Conservation (phyloP, 225 moss, liverwort and hornwort genomes). For the Pseudisothecium myosuroides region DNA sequence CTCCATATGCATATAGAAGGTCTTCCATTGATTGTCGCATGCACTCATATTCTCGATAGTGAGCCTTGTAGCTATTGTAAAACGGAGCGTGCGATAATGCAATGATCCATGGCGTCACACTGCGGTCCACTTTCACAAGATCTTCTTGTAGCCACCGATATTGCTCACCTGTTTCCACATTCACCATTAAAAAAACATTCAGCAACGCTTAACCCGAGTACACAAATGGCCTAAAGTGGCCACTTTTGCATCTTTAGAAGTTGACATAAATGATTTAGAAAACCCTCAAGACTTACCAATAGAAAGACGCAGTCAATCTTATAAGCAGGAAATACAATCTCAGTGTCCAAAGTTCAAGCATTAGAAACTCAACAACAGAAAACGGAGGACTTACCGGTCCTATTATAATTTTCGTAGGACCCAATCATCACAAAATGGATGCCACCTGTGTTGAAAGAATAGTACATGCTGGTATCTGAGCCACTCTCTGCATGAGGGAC, state of each 20-base stretch:
- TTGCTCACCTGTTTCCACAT: constrained; percentile 53
- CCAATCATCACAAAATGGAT: constrained; percentile 91
- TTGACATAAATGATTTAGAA: neutral
- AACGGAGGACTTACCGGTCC: constrained; percentile 16
- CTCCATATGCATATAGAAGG: constrained; percentile 60
- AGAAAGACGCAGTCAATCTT: neutral
- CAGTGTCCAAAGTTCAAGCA: neutral
- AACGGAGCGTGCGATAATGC: constrained; percentile 79
- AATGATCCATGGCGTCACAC: constrained; percentile 85
- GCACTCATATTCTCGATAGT: constrained; percentile 86
- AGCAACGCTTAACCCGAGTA: neutral
- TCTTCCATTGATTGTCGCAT: constrained; percentile 83
- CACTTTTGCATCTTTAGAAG: neutral
- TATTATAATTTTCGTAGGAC: constrained; percentile 55
- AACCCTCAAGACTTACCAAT: neutral
- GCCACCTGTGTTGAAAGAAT: constrained; percentile 88
- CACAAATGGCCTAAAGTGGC: neutral
- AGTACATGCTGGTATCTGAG: constrained; percentile 74
- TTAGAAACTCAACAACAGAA: neutral
- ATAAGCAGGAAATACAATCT: neutral
- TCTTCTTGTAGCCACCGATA: constrained; percentile 67
- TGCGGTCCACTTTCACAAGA: constrained; percentile 67
- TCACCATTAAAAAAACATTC: neutral
- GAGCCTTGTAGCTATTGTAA: constrained; percentile 80
- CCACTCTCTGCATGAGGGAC: constrained; percentile 73